These are phyloP conservation scores for Harrya chromipes DNA, from an alignment of 768 basidiomycete genomes.

Conservation along the genomic window DNA sequence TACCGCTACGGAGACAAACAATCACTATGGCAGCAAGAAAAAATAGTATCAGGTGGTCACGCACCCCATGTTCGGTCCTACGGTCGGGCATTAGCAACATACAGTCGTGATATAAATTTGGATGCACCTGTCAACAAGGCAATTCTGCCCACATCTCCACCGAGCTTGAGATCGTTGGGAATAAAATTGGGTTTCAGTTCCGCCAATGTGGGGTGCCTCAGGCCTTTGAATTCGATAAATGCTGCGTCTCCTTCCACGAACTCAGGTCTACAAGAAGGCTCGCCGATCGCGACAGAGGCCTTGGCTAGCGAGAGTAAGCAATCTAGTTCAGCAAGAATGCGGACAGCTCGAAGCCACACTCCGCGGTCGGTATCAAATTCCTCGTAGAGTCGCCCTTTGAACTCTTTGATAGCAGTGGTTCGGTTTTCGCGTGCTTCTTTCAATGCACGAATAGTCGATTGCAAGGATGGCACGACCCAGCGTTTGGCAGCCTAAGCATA, in stretches of 20 bases:
- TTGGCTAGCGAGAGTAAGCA: constrained; percentile 92
- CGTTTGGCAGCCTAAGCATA: constrained; percentile 60
- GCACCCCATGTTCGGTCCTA: constrained; percentile 88
- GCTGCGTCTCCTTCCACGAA: constrained; percentile 80
- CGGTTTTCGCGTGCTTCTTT: constrained; percentile 95
- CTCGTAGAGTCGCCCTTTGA: constrained; percentile 72
- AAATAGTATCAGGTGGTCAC: constrained; percentile 22
- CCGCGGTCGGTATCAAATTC: constrained; percentile 82
- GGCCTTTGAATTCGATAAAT: constrained; percentile 81
- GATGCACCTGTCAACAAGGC: constrained; percentile 79
- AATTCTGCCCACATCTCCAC: constrained; percentile 70
- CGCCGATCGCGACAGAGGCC: constrained; percentile 83
- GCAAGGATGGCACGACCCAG: constrained; percentile 73
- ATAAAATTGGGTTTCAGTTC: constrained; percentile 81
- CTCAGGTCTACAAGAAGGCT: constrained; percentile 90
- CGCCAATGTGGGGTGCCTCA: constrained; percentile 82
- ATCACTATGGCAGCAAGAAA: not conserved
- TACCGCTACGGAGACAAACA: constrained; percentile 48
- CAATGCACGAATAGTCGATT: constrained; percentile 67
- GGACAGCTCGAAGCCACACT: constrained; percentile 79
- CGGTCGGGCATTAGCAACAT: not conserved
- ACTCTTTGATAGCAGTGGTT: constrained; percentile 74
- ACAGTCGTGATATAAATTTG: not conserved
- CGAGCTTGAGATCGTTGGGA: constrained; percentile 88
- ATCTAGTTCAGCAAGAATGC: constrained; percentile 92